phyloP scores from a whole-genome alignment of 345 rosid genomes.

The Odontarrhena argentea region DNA sequence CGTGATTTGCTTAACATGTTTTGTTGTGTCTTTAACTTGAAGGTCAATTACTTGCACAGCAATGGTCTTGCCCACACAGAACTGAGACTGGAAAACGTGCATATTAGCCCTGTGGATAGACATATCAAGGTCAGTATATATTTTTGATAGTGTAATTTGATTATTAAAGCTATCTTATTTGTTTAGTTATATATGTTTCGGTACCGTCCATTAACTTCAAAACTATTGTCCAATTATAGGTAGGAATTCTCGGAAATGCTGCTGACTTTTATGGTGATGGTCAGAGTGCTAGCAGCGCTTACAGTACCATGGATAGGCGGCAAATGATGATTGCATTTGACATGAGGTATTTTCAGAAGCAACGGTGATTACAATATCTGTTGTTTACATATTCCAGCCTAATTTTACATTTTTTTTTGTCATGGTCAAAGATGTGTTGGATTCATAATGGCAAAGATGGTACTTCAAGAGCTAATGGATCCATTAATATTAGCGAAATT shows the following conservation, averaged over 20 bases:
- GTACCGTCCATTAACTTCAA: constrained; percentile 10
- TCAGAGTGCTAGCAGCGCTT: constrained; percentile 46
- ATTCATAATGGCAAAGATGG: constrained; percentile 99
- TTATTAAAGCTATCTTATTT: not conserved
- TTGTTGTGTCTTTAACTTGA: constrained; percentile 29
- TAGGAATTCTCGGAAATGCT: constrained; percentile 93
- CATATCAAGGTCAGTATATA: constrained; percentile 75
- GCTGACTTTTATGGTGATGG: constrained; percentile 80
- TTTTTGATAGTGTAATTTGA: not conserved
- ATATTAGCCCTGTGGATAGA: constrained; percentile 91
- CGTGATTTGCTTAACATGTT: constrained; percentile 21
- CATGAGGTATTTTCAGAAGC: constrained; percentile 61
- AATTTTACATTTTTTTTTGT: constrained; percentile 32
- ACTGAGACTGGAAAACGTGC: constrained; percentile 93
- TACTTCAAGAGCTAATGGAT: constrained; percentile 87
- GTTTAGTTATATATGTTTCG: not conserved
- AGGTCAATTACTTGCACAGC: constrained; percentile 98
- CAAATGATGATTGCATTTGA: constrained; percentile 99
- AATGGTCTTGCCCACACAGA: constrained; percentile 98
- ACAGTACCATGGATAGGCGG: constrained; percentile 63
- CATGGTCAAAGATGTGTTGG: constrained; percentile 72
- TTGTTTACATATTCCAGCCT: constrained; percentile 4
- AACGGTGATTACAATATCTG: constrained; percentile 1
- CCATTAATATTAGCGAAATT: constrained; percentile 72
- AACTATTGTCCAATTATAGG: constrained; percentile 46